phyloP scores from a whole-genome alignment of 768 basidiomycete species.

The Clavulina sp. region DNA sequence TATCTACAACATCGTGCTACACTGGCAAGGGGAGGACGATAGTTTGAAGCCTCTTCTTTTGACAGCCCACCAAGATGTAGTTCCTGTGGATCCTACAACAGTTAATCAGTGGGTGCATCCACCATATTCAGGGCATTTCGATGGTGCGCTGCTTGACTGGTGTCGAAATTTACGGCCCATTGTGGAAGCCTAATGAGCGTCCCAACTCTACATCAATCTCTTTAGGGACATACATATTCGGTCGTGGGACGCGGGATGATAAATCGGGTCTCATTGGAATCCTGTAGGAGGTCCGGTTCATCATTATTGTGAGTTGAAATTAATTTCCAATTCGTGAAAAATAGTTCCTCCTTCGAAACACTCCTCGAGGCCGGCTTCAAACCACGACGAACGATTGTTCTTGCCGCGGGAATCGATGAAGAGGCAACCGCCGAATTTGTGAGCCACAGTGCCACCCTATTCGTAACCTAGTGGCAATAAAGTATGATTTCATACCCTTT shows the following conservation, averaged over 20 bases:
- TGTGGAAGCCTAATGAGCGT: neutral
- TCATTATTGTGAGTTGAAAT: neutral
- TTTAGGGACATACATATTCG: constrained; percentile 37
- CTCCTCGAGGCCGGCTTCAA: constrained; percentile 43
- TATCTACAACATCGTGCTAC: constrained; percentile 54
- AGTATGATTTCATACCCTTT: constrained; percentile 13
- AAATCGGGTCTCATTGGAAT: constrained; percentile 56
- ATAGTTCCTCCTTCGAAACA: constrained; percentile 32
- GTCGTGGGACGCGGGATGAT: constrained; percentile 56
- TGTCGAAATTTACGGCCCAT: neutral
- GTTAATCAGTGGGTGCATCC: constrained; percentile 41
- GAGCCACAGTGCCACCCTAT: too few species aligned
- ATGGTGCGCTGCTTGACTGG: constrained; percentile 13
- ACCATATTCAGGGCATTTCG: constrained; percentile 40
- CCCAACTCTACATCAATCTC: neutral
- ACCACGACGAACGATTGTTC: constrained; percentile 43
- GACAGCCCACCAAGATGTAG: constrained; percentile 58
- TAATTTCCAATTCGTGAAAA: neutral
- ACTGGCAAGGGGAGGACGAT: constrained; percentile 48
- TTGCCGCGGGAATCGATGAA: constrained; percentile 62
- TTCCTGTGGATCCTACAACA: constrained; percentile 43
- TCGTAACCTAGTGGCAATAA: constrained; percentile 14
- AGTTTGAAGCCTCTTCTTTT: constrained; percentile 52
- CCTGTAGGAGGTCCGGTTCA: constrained; percentile 20
- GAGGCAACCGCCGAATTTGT: constrained; percentile 40